Evolutionary conservation across 1,284 basidiomycete species (phyloP).

Genomic region (Heterobasidion occidentale): DNA sequence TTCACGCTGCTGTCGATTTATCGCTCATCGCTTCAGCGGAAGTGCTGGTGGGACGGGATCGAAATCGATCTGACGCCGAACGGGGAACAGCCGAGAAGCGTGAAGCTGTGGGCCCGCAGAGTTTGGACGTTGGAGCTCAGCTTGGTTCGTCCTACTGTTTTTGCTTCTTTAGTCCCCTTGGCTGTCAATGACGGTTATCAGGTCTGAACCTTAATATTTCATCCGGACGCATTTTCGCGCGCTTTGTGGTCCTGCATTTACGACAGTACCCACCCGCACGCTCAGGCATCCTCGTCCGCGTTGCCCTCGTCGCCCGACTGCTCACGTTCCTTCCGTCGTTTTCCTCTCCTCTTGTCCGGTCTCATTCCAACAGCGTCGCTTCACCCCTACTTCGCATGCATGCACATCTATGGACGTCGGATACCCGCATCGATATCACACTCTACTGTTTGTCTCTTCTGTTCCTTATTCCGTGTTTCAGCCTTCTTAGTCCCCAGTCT

Average conservation of each 20-base stretch:
- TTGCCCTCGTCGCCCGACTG: background rate
- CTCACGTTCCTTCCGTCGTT: background rate
- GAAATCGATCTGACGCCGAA: slow-evolving; percentile 67
- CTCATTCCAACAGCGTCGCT: background rate
- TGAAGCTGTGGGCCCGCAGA: slow-evolving; percentile 93
- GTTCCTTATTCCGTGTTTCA: background rate
- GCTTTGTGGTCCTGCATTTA: background rate
- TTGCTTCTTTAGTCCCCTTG: background rate
- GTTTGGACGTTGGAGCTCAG: slow-evolving; percentile 99
- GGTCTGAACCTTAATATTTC: background rate
- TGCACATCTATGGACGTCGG: background rate
- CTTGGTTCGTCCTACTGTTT: slow-evolving; percentile 44
- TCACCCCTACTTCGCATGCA: background rate
- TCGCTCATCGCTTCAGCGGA: slow-evolving; percentile 50
- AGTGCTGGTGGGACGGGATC: slow-evolving; percentile 99
- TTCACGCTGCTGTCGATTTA: too few species aligned
- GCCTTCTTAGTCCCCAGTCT: background rate
- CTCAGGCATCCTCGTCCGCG: too few species aligned
- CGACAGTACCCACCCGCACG: too few species aligned
- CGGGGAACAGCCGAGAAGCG: slow-evolving; percentile 42
- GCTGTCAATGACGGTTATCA: background rate
- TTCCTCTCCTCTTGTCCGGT: background rate
- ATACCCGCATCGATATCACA: background rate
- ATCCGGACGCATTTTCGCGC: background rate
- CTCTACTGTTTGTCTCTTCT: background rate